These are phyloP conservation scores for Cavenderia fasciculata DNA, from an alignment of 78 protist species.

Conservation along the genomic window DNA sequence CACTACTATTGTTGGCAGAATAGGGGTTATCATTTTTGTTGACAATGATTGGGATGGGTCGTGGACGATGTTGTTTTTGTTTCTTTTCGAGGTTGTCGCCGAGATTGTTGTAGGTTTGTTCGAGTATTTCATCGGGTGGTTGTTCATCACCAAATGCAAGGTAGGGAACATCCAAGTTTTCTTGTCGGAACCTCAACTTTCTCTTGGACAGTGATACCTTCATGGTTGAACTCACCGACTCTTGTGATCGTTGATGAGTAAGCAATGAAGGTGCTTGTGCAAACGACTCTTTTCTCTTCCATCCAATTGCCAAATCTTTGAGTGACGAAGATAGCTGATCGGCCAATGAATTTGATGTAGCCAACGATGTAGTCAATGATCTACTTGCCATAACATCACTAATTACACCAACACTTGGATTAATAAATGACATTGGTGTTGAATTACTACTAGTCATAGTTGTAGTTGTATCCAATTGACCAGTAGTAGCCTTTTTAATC, in stretches of 20 bases:
- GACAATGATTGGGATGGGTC: background rate
- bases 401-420: no score
- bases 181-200: slow-evolving; percentile 48
- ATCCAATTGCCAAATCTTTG: slow-evolving; percentile 18
- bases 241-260: slow-evolving; percentile 16
- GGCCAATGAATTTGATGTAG: no score
- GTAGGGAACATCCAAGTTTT: slow-evolving; percentile 16
- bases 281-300: slow-evolving; percentile 45
- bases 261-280: slow-evolving; percentile 48
- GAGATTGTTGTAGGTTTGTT: no score
- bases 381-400: no score
- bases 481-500: slow-evolving; percentile 6
- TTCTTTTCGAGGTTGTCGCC: no score
- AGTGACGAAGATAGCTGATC: background rate
- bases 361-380: no score
- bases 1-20: background rate
- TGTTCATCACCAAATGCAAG: slow-evolving; percentile 13
- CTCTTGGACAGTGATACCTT: slow-evolving; percentile 46
- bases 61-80: background rate
- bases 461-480: no score
- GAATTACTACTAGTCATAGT: no score
- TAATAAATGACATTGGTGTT: no score
- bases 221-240: slow-evolving; percentile 20
- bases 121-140: no score
- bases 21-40: background rate